phyloP scores from a whole-genome alignment of 2,329 filamentous ascomycete species.

The Dactylonectria estremocensis region DNA sequence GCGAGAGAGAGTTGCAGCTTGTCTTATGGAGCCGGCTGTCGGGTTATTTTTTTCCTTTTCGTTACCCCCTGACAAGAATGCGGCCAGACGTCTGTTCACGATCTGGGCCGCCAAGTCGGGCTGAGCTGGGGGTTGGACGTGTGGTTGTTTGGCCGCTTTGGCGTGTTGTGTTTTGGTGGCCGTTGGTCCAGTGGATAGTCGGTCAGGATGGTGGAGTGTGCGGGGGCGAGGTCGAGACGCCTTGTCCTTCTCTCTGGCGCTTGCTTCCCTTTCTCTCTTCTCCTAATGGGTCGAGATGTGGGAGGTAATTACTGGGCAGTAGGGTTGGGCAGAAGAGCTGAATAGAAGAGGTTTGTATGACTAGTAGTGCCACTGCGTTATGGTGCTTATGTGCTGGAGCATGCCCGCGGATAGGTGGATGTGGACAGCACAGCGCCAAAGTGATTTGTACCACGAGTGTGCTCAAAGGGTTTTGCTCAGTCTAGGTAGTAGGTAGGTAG shows the following conservation, averaged over 20 bases:
- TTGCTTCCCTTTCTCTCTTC: neutral
- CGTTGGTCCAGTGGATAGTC: slow-evolving; percentile 27
- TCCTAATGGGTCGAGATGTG: neutral
- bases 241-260: neutral
- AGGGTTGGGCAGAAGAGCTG: too few species aligned
- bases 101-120: slow-evolving; percentile 30
- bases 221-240: slow-evolving; percentile 16
- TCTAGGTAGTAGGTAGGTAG: neutral
- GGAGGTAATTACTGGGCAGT: neutral
- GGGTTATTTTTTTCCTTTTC: slow-evolving; percentile 9
- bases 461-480: neutral
- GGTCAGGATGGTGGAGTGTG: slow-evolving; percentile 27
- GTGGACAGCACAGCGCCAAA: neutral
- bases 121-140: slow-evolving; percentile 23
- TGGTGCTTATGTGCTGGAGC: neutral
- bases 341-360: too few species aligned
- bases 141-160: slow-evolving; percentile 7
- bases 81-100: slow-evolving; percentile 14
- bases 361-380: neutral
- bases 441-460: neutral
- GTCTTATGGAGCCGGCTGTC: slow-evolving; percentile 24
- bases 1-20: slow-evolving; percentile 22
- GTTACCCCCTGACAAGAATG: neutral
- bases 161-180: slow-evolving; percentile 27
- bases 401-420: neutral